Base-by-base conservation (phyloP, 2,329 filamentous ascomycete genomes). In the Aspergillus pseudonomiae region DNA sequence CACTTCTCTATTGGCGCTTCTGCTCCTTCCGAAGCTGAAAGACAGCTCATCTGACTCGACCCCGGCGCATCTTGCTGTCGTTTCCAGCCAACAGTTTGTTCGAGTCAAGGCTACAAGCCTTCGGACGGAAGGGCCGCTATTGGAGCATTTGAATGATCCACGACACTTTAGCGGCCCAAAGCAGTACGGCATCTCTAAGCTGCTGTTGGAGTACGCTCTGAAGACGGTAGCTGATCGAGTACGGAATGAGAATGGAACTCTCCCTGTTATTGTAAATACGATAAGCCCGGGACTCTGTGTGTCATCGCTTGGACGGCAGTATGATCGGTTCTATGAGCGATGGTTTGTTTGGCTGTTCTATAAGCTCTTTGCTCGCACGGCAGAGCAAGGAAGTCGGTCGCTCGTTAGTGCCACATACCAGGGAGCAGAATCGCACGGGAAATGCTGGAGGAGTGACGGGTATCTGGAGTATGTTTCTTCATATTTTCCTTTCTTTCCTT, bases 1-100 rank as follows among this genome's bases (percentile, higher is more conserved):
- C 2, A 89, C 85, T 1, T 78, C 81, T 7, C 76, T 88, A 1
- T 74, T 89, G 7, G 84, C 79, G 0, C 65, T 88, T 3, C 71
- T 87, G 2, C 76, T 89, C 12, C 73, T 85, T 1, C 83, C 82
- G 0, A 81, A 82, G 59, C 69, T 86, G 14, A 72, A 74, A 28
- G 71, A 68, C 7, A 78, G 77, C 52, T 75, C 78, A 21, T 69
- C 72, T 5, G 57, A 59, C 1, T 66, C 71, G 3, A 68, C 71
- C 0, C 73, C 77, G 2, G 73, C 79, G 0, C 79, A 83, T 65
- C 71, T 85, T 10, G 79, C 77, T 0, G 77, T 84, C 39, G 75
- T 83, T 4, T 81, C 81, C 3, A 83, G 80, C 65, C 75, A 80
- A 66, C 74, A 78, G 64, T 76, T 77, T 43, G 70, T 71, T 26